Evolutionary conservation across 2,329 filamentous ascomycete genomes (phyloP).

Genomic region (Ophiostoma montium): DNA sequence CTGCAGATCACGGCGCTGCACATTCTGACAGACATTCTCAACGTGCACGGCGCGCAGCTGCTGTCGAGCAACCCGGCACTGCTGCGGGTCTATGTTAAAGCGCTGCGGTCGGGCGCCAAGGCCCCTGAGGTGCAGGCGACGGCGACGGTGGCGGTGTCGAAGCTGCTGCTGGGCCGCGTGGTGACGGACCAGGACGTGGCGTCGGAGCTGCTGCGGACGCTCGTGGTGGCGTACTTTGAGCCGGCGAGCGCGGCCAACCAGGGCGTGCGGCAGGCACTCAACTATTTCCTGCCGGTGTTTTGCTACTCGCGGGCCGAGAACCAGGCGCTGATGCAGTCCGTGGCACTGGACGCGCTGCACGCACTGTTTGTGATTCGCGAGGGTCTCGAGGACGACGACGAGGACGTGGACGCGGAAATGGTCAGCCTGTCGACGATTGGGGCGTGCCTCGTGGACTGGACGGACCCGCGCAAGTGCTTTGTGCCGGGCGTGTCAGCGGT

Average conservation of each 20-base stretch:
- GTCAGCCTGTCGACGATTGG: slow-evolving; percentile 66
- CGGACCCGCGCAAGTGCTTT: slow-evolving; percentile 70
- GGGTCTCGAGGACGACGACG: slow-evolving; percentile 58
- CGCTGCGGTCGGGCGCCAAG: slow-evolving; percentile 53
- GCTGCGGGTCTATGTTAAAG: slow-evolving; percentile 73
- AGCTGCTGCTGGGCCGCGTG: slow-evolving; percentile 69
- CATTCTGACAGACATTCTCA: slow-evolving; percentile 84
- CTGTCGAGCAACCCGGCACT: slow-evolving; percentile 53
- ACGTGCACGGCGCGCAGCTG: slow-evolving; percentile 72
- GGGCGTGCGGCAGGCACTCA: slow-evolving; percentile 69
- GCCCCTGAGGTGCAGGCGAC: slow-evolving; percentile 66
- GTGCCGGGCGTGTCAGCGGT: slow-evolving; percentile 30
- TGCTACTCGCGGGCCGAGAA: slow-evolving; percentile 76
- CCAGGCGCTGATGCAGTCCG: slow-evolving; percentile 62
- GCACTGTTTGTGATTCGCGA: slow-evolving; percentile 60
- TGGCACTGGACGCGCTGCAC: slow-evolving; percentile 62
- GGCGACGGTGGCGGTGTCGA: slow-evolving; percentile 69
- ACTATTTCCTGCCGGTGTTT: slow-evolving; percentile 91
- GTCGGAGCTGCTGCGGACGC: slow-evolving; percentile 65
- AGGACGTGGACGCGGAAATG: slow-evolving; percentile 63
- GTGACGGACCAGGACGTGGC: slow-evolving; percentile 55
- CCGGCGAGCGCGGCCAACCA: slow-evolving; percentile 70
- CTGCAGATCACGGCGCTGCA: slow-evolving; percentile 84
- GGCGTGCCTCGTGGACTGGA: slow-evolving; percentile 84
- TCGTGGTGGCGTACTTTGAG: slow-evolving; percentile 81